Evolutionary conservation across 768 basidiomycete species (phyloP).

Genomic region (Cystofilobasidium macerans): DNA sequence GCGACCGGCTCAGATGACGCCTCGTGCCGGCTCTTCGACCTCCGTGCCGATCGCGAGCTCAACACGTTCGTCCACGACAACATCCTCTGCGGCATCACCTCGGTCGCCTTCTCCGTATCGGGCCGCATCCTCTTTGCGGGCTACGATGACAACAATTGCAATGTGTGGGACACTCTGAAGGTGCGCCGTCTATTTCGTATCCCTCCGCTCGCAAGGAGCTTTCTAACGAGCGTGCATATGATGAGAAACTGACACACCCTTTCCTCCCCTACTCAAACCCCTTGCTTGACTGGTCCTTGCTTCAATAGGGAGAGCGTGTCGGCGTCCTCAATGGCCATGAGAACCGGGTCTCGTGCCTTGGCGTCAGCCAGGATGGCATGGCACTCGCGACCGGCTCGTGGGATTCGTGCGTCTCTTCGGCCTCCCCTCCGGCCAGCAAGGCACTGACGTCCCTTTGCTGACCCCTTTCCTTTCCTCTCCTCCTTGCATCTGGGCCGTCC

Average conservation of each 20-base stretch:
- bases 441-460: no score
- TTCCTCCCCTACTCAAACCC: neutral
- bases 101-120: slow-evolving; percentile 95
- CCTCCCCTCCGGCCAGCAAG: no score
- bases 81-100: slow-evolving; percentile 96
- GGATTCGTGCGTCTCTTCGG: no score
- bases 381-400: slow-evolving; percentile 96
- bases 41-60: slow-evolving; percentile 91
- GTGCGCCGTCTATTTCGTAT: neutral
- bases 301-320: slow-evolving; percentile 68
- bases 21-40: slow-evolving; percentile 94
- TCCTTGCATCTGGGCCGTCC: no score
- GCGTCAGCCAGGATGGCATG: slow-evolving; percentile 93
- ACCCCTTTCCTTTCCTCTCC: no score
- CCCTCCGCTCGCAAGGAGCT: no score
- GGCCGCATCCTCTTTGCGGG: slow-evolving; percentile 96
- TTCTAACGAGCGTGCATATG: no score
- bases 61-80: slow-evolving; percentile 98
- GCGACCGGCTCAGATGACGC: slow-evolving; percentile 98
- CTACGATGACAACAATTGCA: slow-evolving; percentile 99
- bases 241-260: no score
- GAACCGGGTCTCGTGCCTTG: slow-evolving; percentile 92
- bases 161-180: slow-evolving; percentile 98
- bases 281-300: no score
- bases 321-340: slow-evolving; percentile 96